Evolutionary conservation across 208 protist species (phyloP).

Genomic region (Polymyxa betae): DNA sequence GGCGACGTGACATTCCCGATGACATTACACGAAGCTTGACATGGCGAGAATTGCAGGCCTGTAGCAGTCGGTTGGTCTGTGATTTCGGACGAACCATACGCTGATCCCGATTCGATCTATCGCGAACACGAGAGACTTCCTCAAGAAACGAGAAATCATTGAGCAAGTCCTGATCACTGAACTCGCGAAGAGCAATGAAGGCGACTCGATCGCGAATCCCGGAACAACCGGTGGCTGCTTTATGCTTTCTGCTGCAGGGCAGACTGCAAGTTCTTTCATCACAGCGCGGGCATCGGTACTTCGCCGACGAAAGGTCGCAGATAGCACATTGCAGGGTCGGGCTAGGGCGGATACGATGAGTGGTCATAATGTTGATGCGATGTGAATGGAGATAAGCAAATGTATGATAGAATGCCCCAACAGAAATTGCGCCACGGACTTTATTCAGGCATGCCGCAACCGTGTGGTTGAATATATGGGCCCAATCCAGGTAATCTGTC

Average conservation of each 20-base stretch:
- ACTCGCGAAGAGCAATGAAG: neutral
- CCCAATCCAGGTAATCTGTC: too few species aligned
- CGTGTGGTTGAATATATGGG: too few species aligned
- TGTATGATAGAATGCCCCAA: too few species aligned
- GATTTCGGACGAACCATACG: too few species aligned
- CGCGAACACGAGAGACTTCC: neutral
- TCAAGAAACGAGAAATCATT: constrained; percentile 50
- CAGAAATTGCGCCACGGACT: too few species aligned
- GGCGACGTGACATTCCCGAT: neutral
- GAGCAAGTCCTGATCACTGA: constrained; percentile 8
- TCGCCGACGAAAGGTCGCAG: too few species aligned
- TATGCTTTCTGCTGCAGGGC: neutral
- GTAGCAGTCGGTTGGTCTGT: neutral
- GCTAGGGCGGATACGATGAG: too few species aligned
- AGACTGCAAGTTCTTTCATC: neutral
- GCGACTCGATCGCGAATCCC: neutral
- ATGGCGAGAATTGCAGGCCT: neutral
- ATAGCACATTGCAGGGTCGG: too few species aligned
- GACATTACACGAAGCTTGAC: neutral
- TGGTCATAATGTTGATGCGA: too few species aligned
- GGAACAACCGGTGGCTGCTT: neutral
- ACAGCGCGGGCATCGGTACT: constrained; percentile 31
- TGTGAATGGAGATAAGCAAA: too few species aligned
- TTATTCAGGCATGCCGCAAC: too few species aligned
- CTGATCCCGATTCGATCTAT: neutral